These are phyloP conservation scores for Elsinoe fawcettii DNA, from an alignment of 2,329 filamentous ascomycete genomes.

Conservation along the genomic window DNA sequence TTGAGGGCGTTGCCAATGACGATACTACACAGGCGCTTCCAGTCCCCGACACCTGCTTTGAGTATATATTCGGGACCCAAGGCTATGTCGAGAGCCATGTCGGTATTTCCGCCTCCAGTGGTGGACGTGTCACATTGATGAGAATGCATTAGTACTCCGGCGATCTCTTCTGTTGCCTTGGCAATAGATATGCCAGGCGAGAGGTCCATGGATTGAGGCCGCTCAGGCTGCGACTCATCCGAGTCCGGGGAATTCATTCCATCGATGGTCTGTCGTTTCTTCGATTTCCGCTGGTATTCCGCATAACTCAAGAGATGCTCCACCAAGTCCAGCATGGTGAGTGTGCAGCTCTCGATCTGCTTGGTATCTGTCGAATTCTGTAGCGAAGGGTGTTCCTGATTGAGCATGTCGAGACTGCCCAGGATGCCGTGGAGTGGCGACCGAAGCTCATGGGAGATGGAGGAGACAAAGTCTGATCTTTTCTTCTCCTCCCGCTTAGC, in stretches of 20 bases:
- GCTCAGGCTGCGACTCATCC: neutral
- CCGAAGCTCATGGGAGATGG: constrained; percentile 46
- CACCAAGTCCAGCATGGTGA: constrained; percentile 10
- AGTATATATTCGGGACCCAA: constrained; percentile 1
- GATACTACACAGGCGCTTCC: constrained; percentile 40
- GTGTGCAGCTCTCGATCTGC: constrained; percentile 6
- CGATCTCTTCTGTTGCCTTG: constrained; percentile 1
- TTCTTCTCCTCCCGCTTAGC: constrained; percentile 37
- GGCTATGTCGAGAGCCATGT: constrained; percentile 7
- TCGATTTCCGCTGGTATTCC: neutral
- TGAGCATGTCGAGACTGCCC: constrained; percentile 24
- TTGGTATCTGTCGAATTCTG: neutral
- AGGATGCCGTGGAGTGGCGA: constrained; percentile 42
- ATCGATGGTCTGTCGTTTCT: neutral
- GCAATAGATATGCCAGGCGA: constrained; percentile 5
- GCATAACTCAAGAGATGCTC: constrained; percentile 4
- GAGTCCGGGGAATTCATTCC: neutral
- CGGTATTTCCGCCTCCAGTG: neutral
- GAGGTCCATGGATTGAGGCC: neutral
- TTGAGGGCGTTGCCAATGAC: constrained; percentile 41
- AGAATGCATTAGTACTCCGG: neutral
- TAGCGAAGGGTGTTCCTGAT: neutral
- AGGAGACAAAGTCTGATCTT: constrained; percentile 47
- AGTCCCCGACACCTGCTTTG: constrained; percentile 20
- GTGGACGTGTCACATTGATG: neutral